A percentile compares a stretch with the other conserved stretches of the same genome.
Conservation (phyloP, 768 basidiomycete species). For the Psilocybe subaeruginosa region DNA sequence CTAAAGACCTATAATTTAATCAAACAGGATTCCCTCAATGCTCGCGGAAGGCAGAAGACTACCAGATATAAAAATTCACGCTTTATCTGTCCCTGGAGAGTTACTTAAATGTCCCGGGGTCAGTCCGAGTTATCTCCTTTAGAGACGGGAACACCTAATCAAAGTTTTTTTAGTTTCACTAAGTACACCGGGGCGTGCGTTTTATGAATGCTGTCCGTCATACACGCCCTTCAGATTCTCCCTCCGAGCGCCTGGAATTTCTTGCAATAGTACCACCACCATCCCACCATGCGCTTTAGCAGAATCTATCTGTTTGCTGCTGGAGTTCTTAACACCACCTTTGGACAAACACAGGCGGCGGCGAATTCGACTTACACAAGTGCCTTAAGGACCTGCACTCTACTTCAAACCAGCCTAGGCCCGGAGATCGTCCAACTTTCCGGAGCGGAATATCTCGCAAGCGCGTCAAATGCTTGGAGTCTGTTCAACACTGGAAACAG, state of each 20-base stretch:
- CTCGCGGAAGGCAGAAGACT: not conserved
- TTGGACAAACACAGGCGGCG: slow-evolving; percentile 6
- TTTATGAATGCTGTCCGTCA: slow-evolving; percentile 15
- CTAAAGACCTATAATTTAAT: not conserved
- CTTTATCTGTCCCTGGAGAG: slow-evolving; percentile 2
- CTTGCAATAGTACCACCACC: slow-evolving; percentile 17
- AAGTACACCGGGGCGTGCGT: slow-evolving; percentile 9
- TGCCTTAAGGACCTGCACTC: slow-evolving; percentile 22
- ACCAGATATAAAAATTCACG: not conserved
- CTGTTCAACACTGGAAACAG: slow-evolving; percentile 33
- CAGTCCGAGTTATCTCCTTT: slow-evolving; percentile 21
- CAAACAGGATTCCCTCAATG: not conserved
- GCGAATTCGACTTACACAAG: slow-evolving; percentile 9
- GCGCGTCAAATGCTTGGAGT: slow-evolving; percentile 32
- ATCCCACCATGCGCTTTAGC: slow-evolving; percentile 21
- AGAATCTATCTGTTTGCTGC: slow-evolving; percentile 15
- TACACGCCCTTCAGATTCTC: slow-evolving; percentile 9
- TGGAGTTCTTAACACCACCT: slow-evolving; percentile 14
- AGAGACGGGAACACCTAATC: slow-evolving; percentile 22
- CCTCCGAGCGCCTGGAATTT: slow-evolving; percentile 12
- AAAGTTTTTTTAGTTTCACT: slow-evolving; percentile 19
- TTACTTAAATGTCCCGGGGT: slow-evolving; percentile 11
- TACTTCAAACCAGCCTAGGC: slow-evolving; percentile 25
- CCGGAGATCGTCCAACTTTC: slow-evolving; percentile 24
- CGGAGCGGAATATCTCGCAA: slow-evolving; percentile 22